phyloP scores from a whole-genome alignment of 2,329 filamentous ascomycete species.

The Cytospora schulzeri region DNA sequence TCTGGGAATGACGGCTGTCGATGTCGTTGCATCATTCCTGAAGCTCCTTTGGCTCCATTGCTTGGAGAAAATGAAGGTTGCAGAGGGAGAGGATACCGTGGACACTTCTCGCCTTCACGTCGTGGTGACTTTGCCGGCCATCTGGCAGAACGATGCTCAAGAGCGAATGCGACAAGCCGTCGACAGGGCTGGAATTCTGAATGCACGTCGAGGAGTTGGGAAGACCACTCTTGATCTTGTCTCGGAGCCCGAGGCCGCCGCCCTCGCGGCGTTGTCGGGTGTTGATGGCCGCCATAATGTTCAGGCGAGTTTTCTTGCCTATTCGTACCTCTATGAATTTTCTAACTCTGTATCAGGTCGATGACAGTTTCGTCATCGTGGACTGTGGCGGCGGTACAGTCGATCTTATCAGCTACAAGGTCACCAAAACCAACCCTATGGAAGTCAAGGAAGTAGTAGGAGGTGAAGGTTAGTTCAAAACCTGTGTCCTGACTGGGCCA shows the following conservation, averaged over 20 bases:
- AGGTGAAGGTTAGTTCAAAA: conserved; percentile 38
- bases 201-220: conserved; percentile 29
- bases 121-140: conserved; percentile 48
- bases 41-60: conserved; percentile 38
- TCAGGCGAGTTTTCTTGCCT: conserved; percentile 21
- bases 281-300: conserved; percentile 31
- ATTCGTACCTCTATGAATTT: no score
- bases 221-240: conserved; percentile 40
- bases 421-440: conserved; percentile 32
- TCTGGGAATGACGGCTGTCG: conserved; percentile 31
- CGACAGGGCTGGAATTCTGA: conserved; percentile 40
- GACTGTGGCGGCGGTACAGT: conserved; percentile 39
- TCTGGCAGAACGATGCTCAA: conserved; percentile 46
- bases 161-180: conserved; percentile 42
- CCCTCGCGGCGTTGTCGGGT: conserved; percentile 40
- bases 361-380: conserved; percentile 34
- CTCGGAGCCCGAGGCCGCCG: conserved; percentile 50
- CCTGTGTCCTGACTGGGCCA: no score
- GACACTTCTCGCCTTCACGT: conserved; percentile 37
- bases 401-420: conserved; percentile 44
- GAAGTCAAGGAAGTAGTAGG: conserved; percentile 40
- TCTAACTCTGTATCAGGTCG: conserved; percentile 11
- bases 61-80: conserved; percentile 33
- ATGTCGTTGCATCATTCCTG: conserved; percentile 40
- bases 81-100: conserved; percentile 32